phyloP scores from a whole-genome alignment of 225 moss, liverwort and hornwort genomes.

The Lunularia cruciata region DNA sequence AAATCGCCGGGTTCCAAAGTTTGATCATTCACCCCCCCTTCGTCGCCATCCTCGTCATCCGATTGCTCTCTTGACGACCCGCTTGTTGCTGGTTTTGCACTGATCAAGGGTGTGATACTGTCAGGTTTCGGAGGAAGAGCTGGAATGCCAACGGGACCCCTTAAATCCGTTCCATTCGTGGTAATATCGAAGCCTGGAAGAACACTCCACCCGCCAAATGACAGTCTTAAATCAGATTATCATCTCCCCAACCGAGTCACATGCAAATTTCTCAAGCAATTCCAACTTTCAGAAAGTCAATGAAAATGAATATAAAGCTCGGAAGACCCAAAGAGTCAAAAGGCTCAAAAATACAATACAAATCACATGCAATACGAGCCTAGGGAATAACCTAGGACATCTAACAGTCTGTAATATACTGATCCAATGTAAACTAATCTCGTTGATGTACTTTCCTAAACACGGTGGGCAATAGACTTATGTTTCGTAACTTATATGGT shows the following conservation, averaged over 20 bases:
- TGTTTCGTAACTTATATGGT: no score
- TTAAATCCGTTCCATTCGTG: conserved; percentile 11
- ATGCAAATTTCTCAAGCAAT: no score
- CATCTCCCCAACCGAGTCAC: not conserved
- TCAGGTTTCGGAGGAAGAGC: conserved; percentile 85
- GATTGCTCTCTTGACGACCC: conserved; percentile 73
- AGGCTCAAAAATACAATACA: no score
- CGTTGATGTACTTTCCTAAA: no score
- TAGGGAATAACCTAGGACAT: no score
- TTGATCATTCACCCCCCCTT: conserved; percentile 51
- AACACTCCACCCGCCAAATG: conserved; percentile 17
- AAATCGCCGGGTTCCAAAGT: conserved; percentile 74
- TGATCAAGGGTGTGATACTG: conserved; percentile 36
- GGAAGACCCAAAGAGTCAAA: no score
- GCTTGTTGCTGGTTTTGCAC: conserved; percentile 66
- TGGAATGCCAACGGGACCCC: conserved; percentile 62
- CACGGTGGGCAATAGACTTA: no score
- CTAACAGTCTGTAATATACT: no score
- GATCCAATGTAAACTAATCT: no score
- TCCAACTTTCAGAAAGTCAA: no score
- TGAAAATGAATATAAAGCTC: no score
- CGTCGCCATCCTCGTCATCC: conserved; percentile 88
- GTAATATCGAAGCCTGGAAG: conserved; percentile 24
- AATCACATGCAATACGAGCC: no score
- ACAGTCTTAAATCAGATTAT: conserved; percentile 15